These are phyloP conservation scores for Dorcoceras hygrometricum DNA, from an alignment of 257 asterid species.

Conservation along the genomic window DNA sequence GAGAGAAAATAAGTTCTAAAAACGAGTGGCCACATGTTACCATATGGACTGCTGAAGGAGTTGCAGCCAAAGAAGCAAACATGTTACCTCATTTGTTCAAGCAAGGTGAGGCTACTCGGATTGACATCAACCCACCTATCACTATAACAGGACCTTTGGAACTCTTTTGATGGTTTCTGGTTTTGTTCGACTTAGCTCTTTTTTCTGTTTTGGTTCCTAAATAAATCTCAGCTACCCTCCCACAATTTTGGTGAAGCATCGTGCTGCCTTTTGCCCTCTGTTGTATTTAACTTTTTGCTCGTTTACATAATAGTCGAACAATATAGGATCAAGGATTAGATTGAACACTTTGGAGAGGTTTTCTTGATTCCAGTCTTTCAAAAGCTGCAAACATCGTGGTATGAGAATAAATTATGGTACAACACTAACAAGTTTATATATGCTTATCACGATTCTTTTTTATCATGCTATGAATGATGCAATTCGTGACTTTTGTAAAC, in stretches of 20 bases:
- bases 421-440: background rate
- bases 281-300: background rate
- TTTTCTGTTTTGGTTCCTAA: slow-evolving; percentile 2
- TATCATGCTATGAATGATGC: background rate
- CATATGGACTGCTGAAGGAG: slow-evolving; percentile 73
- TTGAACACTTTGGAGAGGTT: background rate
- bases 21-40: slow-evolving; percentile 92
- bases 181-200: background rate
- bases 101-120: slow-evolving; percentile 73
- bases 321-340: background rate
- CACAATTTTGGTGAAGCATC: slow-evolving; percentile 13
- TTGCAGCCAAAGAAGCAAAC: slow-evolving; percentile 70
- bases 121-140: slow-evolving; percentile 71
- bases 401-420: background rate
- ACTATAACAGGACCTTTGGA: slow-evolving; percentile 60
- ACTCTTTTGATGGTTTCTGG: slow-evolving; percentile 40
- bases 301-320: background rate
- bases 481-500: too few relatives aligned
- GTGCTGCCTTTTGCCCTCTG: background rate
- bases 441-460: too few relatives aligned
- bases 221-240: background rate
- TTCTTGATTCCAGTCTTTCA: background rate
- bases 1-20: slow-evolving; percentile 65
- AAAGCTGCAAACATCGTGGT: background rate
- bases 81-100: slow-evolving; percentile 52